Evolutionary conservation across 768 basidiomycete genomes (phyloP).

Genomic region (Paxillus rubicundulus): DNA sequence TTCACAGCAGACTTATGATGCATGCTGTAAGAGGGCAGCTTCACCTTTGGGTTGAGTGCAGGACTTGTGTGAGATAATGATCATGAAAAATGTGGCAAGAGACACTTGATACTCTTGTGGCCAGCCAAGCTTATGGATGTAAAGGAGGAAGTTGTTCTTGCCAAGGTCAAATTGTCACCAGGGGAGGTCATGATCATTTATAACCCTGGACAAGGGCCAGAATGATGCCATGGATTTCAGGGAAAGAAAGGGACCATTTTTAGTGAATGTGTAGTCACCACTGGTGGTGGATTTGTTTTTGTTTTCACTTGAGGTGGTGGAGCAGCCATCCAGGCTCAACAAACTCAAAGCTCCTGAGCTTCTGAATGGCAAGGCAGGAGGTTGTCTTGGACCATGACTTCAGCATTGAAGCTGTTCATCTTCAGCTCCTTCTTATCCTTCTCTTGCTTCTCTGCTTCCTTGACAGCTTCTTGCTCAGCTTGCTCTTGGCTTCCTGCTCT

Average conservation of each 20-base stretch:
- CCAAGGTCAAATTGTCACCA: conserved; percentile 19
- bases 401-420: too few relatives aligned
- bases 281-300: background rate
- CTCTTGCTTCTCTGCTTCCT: too few relatives aligned
- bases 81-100: background rate
- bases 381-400: too few relatives aligned
- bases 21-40: background rate
- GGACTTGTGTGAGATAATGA: background rate
- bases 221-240: conserved; percentile 13
- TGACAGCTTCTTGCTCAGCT: too few relatives aligned
- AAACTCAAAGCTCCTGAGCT: too few relatives aligned
- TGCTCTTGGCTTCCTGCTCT: too few relatives aligned
- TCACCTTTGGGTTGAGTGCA: background rate
- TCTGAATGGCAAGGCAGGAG: too few relatives aligned
- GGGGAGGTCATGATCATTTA: conserved; percentile 15
- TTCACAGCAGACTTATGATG: background rate
- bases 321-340: too few relatives aligned
- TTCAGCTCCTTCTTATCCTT: too few relatives aligned
- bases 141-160: conserved; percentile 1
- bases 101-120: background rate
- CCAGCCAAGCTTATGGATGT: background rate
- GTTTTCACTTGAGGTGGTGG: background rate
- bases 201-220: conserved; percentile 13
- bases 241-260: conserved; percentile 1
- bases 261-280: conserved; percentile 11